These are phyloP conservation scores for Pythium aphanidermatum DNA, from an alignment of 352 stramenopile genomes.

Conservation along the genomic window DNA sequence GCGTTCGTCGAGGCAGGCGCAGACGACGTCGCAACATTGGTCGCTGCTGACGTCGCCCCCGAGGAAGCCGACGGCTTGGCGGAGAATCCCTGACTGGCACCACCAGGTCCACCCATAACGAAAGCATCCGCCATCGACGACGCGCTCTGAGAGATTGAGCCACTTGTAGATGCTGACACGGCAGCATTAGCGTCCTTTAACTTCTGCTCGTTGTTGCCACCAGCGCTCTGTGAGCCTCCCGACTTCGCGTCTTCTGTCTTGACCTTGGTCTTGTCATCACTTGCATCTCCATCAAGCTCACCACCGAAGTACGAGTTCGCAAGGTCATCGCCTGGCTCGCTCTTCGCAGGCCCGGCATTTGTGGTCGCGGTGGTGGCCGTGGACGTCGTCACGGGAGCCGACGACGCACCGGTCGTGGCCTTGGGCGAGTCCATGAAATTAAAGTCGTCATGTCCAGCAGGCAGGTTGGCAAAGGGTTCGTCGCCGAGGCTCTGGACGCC, in stretches of 20 bases:
- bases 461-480: slow-evolving; percentile 54
- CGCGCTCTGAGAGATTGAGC: no score
- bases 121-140: slow-evolving; percentile 12
- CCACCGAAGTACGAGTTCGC: slow-evolving; percentile 59
- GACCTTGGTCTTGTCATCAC: slow-evolving; percentile 28
- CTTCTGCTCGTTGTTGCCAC: slow-evolving; percentile 6
- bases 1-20: slow-evolving; percentile 32
- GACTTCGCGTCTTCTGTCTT: slow-evolving; percentile 26
- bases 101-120: slow-evolving; percentile 12
- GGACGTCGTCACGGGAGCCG: slow-evolving; percentile 1
- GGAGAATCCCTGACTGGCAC: slow-evolving; percentile 14
- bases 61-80: slow-evolving; percentile 4
- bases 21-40: slow-evolving; percentile 18
- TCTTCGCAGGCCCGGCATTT: slow-evolving; percentile 8
- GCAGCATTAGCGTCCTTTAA: slow-evolving; percentile 12
- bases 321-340: slow-evolving; percentile 29
- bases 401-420: slow-evolving; percentile 16
- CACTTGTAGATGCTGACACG: no score
- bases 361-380: slow-evolving; percentile 16
- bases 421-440: slow-evolving; percentile 79
- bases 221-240: slow-evolving; percentile 18
- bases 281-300: slow-evolving; percentile 33
- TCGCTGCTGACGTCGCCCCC: slow-evolving; percentile 22
- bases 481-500: slow-evolving; percentile 79
- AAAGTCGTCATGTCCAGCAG: slow-evolving; percentile 54